Conservation (phyloP, 2,329 filamentous ascomycete genomes). For the Calonectria naviculata region DNA sequence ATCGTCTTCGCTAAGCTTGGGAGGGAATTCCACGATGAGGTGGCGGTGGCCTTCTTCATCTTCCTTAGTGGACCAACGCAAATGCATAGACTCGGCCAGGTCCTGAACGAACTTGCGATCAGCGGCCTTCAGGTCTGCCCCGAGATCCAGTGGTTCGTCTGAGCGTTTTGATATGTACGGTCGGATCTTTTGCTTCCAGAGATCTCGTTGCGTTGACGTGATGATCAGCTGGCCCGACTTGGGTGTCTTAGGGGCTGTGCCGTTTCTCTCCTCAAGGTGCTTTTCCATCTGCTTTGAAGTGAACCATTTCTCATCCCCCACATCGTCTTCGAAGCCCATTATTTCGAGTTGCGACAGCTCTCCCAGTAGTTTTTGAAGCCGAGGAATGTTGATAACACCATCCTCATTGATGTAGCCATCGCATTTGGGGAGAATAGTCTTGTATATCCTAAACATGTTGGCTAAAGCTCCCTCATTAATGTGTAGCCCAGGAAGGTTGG, state of each 20-base stretch:
- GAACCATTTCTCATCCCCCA: slow-evolving; percentile 91
- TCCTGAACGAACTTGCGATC: slow-evolving; percentile 96
- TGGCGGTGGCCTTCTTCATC: slow-evolving; percentile 66
- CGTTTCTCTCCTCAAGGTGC: slow-evolving; percentile 68
- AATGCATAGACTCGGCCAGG: slow-evolving; percentile 72
- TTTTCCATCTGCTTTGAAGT: slow-evolving; percentile 84
- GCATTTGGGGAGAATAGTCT: slow-evolving; percentile 85
- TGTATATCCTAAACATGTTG: slow-evolving; percentile 98
- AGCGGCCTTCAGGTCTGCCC: slow-evolving; percentile 77
- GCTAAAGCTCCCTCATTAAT: slow-evolving; percentile 98
- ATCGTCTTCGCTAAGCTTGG: slow-evolving; percentile 55
- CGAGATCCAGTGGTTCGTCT: slow-evolving; percentile 76
- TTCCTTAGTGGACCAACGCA: slow-evolving; percentile 68
- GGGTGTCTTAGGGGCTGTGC: slow-evolving; percentile 62
- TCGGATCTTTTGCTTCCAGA: slow-evolving; percentile 85
- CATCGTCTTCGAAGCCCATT: slow-evolving; percentile 92
- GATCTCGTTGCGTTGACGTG: slow-evolving; percentile 81
- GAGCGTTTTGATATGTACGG: slow-evolving; percentile 81
- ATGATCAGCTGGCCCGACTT: slow-evolving; percentile 75
- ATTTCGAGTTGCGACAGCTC: slow-evolving; percentile 91
- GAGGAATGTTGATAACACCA: slow-evolving; percentile 88
- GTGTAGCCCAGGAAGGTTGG: slow-evolving; percentile 94
- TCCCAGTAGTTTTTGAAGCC: slow-evolving; percentile 81
- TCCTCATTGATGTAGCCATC: slow-evolving; percentile 97
- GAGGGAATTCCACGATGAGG: slow-evolving; percentile 62